Evolutionary conservation across 257 asterid genomes (phyloP).

Genomic region (Solanum megistacrolobum): DNA sequence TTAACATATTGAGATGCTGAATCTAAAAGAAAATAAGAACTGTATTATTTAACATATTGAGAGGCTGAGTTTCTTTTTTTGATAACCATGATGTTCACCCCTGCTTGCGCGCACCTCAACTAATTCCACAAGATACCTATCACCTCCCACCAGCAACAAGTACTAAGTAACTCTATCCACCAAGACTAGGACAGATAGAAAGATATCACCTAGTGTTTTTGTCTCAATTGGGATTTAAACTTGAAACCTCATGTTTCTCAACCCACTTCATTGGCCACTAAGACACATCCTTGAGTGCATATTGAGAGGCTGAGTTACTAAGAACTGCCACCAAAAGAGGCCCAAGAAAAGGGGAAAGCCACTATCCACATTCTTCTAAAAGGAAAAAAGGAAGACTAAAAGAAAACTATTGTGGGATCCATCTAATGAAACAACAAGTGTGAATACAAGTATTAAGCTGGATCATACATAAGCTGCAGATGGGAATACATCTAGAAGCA

Average conservation of each 20-base stretch:
- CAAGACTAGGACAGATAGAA: not conserved
- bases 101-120: not conserved
- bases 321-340: not conserved
- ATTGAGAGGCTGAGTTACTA: not conserved
- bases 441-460: not conserved
- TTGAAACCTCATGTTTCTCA: not conserved
- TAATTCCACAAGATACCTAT: not conserved
- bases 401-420: not conserved
- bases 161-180: not conserved
- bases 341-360: not conserved
- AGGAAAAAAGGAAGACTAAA: not conserved
- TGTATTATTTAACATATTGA: not conserved
- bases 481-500: not conserved
- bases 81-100: not conserved
- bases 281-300: not conserved
- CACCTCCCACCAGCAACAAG: not conserved
- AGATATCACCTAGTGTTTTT: not conserved
- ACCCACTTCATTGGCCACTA: not conserved
- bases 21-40: not conserved
- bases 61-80: not conserved
- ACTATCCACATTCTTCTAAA: not conserved
- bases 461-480: not conserved
- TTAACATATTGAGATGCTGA: not conserved
- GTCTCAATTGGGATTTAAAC: not conserved
- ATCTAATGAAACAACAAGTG: not conserved